A percentile compares a stretch with the other conserved stretches of the same genome.
These are phyloP conservation scores for Vachellia collinsii DNA, from an alignment of 306 rosid genomes.

Conservation along the genomic window DNA sequence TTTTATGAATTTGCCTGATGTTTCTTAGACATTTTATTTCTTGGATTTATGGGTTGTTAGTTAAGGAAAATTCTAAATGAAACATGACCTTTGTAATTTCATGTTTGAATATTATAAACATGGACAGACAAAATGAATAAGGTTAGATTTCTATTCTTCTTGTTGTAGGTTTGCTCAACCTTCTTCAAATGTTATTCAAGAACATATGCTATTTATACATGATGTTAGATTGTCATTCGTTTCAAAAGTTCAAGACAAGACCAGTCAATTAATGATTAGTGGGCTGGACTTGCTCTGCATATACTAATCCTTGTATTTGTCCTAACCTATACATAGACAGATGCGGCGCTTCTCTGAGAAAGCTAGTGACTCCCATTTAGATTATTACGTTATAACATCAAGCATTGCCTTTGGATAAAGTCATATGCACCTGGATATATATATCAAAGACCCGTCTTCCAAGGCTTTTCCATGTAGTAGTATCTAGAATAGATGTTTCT, in stretches of 20 bases:
- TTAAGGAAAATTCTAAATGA: too few relatives aligned
- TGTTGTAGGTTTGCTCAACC: background rate
- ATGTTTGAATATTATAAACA: too few relatives aligned
- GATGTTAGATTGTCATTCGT: too few relatives aligned
- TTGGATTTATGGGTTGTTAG: background rate
- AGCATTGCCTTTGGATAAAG: background rate
- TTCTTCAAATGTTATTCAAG: background rate
- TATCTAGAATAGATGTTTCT: constrained; percentile 51
- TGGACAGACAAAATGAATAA: background rate
- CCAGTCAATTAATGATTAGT: too few relatives aligned
- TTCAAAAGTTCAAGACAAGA: too few relatives aligned
- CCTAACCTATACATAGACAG: too few relatives aligned
- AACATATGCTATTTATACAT: too few relatives aligned
- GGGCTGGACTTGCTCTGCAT: too few relatives aligned
- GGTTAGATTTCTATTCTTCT: background rate
- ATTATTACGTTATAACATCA: background rate
- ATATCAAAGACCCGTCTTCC: constrained; percentile 77
- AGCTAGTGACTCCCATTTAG: background rate
- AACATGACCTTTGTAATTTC: too few relatives aligned
- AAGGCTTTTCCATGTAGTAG: constrained; percentile 58
- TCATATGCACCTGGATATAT: constrained; percentile 66
- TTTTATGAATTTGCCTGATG: background rate
- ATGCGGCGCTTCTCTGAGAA: background rate
- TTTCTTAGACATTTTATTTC: background rate
- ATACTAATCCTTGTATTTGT: too few relatives aligned